Percentiles rank a stretch among this genome's conserved stretches.
Conservation (phyloP, 2,329 filamentous ascomycete species). For the Daldinia sp. region DNA sequence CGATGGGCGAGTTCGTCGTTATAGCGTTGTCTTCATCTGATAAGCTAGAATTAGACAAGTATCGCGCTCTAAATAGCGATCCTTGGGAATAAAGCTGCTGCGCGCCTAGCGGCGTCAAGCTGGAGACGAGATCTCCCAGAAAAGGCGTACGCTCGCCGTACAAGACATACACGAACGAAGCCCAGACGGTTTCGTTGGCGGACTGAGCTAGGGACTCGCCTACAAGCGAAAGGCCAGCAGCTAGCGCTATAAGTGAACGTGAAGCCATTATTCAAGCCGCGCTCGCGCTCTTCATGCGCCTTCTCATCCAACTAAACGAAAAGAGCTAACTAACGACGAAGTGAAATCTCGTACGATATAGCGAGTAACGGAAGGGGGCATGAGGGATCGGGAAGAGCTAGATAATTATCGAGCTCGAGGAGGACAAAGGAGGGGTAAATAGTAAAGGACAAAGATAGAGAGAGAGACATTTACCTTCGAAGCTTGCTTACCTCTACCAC, state of each 20-base stretch:
- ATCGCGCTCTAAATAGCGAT: conserved; percentile 61
- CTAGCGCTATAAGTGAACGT: conserved; percentile 32
- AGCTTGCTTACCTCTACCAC: conserved; percentile 23
- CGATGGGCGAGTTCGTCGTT: conserved; percentile 55
- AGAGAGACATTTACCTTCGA: conserved; percentile 15
- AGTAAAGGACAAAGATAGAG: conserved; percentile 6
- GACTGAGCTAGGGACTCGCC: conserved; percentile 50
- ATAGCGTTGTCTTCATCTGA: conserved; percentile 44
- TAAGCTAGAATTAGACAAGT: conserved; percentile 54
- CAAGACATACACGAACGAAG: conserved; percentile 61
- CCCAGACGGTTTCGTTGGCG: conserved; percentile 60
- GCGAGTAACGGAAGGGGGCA: conserved; percentile 15
- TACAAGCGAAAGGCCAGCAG: conserved; percentile 40
- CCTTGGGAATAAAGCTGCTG: conserved; percentile 65
- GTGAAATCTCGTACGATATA: conserved; percentile 8
- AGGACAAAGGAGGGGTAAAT: conserved; percentile 40
- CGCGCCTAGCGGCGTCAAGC: conserved; percentile 66
- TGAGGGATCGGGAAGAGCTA: conserved; percentile 19
- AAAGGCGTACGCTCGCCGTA: conserved; percentile 67
- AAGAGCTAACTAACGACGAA: conserved; percentile 6
- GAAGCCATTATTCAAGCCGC: conserved; percentile 31
- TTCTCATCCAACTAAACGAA: conserved; percentile 12
- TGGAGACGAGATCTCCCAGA: conserved; percentile 46
- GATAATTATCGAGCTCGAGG: conserved; percentile 27
- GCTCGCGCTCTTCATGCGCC: conserved; percentile 1